Evolutionary conservation across 2,329 filamentous ascomycete species (phyloP).

Genomic region (Colletotrichum sp.): DNA sequence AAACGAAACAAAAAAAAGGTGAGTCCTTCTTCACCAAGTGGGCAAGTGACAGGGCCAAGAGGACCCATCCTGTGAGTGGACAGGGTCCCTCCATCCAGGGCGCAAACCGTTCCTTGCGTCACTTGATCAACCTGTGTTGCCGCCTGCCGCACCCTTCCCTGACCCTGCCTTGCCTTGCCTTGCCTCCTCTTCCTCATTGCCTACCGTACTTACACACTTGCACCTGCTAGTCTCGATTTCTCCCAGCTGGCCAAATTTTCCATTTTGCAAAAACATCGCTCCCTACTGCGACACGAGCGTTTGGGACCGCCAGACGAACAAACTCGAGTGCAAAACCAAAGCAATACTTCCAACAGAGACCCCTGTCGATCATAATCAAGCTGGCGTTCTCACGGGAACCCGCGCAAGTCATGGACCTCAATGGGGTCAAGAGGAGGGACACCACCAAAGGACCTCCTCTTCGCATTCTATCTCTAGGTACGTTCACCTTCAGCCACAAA

Average conservation of each 20-base stretch:
- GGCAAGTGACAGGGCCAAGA: slow-evolving; percentile 1
- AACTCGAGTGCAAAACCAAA: background rate
- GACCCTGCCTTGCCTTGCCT: background rate
- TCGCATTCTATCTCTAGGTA: slow-evolving; percentile 90
- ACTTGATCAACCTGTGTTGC: slow-evolving; percentile 11
- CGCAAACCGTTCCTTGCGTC: slow-evolving; percentile 20
- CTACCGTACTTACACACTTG: slow-evolving; percentile 1
- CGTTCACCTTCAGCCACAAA: slow-evolving; percentile 29
- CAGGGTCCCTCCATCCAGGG: background rate
- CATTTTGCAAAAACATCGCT: background rate
- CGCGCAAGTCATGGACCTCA: slow-evolving; percentile 52
- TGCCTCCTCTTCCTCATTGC: background rate
- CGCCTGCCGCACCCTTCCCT: background rate
- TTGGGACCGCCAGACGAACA: background rate
- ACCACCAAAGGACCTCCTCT: slow-evolving; percentile 94
- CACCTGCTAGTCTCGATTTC: background rate
- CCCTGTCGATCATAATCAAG: background rate
- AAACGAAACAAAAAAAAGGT: background rate
- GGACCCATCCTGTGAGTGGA: background rate
- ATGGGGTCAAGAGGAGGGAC: slow-evolving; percentile 80
- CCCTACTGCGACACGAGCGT: background rate
- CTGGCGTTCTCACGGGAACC: slow-evolving; percentile 5
- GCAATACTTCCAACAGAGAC: background rate
- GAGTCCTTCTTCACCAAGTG: background rate
- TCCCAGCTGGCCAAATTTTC: background rate